phyloP scores from a whole-genome alignment of 2,329 filamentous ascomycete genomes.

The Chrysoporthe deuterocubensis region DNA sequence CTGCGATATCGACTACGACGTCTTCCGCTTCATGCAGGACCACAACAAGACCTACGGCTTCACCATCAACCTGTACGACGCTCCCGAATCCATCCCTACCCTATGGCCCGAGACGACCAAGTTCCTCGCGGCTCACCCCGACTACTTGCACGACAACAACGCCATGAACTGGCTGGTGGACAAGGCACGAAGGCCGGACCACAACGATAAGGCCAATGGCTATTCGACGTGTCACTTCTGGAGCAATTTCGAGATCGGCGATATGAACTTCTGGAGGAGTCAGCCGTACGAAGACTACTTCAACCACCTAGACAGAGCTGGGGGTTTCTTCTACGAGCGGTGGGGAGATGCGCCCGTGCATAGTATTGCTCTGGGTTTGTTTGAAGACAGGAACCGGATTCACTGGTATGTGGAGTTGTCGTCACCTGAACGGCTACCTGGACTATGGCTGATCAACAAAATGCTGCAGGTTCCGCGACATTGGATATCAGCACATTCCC shows the following conservation, averaged over 20 bases:
- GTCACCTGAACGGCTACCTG: not conserved
- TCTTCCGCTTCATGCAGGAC: slow-evolving; percentile 97
- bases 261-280: slow-evolving; percentile 91
- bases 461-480: slow-evolving; percentile 89
- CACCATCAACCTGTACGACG: slow-evolving; percentile 96
- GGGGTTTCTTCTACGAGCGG: slow-evolving; percentile 97
- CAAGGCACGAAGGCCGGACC: slow-evolving; percentile 72
- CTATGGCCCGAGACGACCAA: slow-evolving; percentile 96
- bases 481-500: slow-evolving; percentile 96
- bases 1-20: slow-evolving; percentile 97
- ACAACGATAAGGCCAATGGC: slow-evolving; percentile 81
- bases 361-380: slow-evolving; percentile 87
- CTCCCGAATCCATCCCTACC: slow-evolving; percentile 80
- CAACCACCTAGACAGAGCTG: slow-evolving; percentile 88
- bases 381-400: slow-evolving; percentile 87
- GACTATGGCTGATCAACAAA: not conserved
- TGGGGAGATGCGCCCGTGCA: slow-evolving; percentile 99
- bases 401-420: slow-evolving; percentile 74
- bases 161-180: slow-evolving; percentile 89
- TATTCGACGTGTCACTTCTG: slow-evolving; percentile 99
- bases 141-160: slow-evolving; percentile 81
- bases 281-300: slow-evolving; percentile 95
- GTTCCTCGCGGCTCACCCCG: slow-evolving; percentile 83
- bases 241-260: slow-evolving; percentile 97
- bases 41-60: slow-evolving; percentile 99